These are phyloP conservation scores for Lasiosphaeria miniovina DNA, from an alignment of 495 filamentous ascomycete genomes.

Conservation along the genomic window DNA sequence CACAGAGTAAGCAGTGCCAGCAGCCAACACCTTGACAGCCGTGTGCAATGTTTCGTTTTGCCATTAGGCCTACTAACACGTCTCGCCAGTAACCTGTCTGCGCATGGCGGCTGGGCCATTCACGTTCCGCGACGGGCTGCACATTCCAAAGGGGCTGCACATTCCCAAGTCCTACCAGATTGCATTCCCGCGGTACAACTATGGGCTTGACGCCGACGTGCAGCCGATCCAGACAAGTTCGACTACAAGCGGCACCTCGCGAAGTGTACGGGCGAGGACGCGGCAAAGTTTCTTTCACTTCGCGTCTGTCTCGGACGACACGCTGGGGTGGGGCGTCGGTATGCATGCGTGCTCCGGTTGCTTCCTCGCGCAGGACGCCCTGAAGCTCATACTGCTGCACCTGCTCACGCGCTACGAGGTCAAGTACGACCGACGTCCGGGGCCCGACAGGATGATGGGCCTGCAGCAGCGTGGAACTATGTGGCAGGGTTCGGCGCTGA, in stretches of 20 bases:
- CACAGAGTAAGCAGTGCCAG: background rate
- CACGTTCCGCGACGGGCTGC: conserved; percentile 3
- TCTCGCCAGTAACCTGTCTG: background rate
- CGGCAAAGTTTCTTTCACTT: conserved; percentile 3
- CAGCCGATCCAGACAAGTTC: background rate
- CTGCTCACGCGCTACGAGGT: background rate
- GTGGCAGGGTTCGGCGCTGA: too few relatives aligned
- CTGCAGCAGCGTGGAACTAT: too few relatives aligned
- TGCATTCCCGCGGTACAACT: background rate
- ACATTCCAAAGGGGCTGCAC: conserved; percentile 5
- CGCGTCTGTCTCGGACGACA: conserved; percentile 2
- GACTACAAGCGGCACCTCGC: conserved; percentile 4
- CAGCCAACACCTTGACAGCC: background rate
- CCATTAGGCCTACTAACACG: background rate
- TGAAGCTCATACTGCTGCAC: conserved; percentile 4
- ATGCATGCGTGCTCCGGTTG: background rate
- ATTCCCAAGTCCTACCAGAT: background rate
- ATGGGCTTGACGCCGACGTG: background rate
- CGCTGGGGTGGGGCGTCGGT: conserved; percentile 1
- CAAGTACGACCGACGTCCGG: background rate
- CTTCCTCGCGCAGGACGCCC: conserved; percentile 1
- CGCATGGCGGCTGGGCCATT: conserved; percentile 1
- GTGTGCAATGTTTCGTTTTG: background rate
- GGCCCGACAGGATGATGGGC: background rate
- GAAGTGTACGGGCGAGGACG: conserved; percentile 1